Base-by-base conservation (phyloP, 163 green algal genomes). In the Prototheca cutis region DNA sequence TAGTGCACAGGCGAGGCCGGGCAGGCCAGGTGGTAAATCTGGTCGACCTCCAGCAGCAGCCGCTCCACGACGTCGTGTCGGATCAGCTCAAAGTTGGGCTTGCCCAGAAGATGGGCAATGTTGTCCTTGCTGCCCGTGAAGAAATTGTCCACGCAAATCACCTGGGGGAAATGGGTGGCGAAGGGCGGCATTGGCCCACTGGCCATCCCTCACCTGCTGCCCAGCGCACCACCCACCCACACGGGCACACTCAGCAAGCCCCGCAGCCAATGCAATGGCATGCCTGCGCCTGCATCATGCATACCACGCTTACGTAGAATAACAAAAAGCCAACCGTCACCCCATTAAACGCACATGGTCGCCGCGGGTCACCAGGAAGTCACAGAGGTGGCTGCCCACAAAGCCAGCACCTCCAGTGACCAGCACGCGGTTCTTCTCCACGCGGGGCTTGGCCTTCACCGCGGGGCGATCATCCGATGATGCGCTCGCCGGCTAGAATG, bases 101-200 rank as follows among this genome's bases (percentile, higher is more conserved):
- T 78, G 57, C 58, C 79, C 7, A 95, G 49, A 34, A 95, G 76
- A 64, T 98, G 90, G 8, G 75, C 69, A 15, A 99, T 75, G 68
- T 99, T 99, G 29, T 95, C 88, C 65, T 95, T 96, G 71, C 74
- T 86, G 28, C 93, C 93, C 15, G 93, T 99, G 84, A 99, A 99
- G 66, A 99, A 97, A 69, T 97, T 99, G 77, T 99, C 93, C n/a
- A 98, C 25, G 78, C 90, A 96, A 55, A 99, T 95, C 17, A 99
- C 93, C 85, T 97, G 76, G 13, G 51, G 13, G n/a, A n/a, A n/a
- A n/a, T n/a, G n/a, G n/a, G 25, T 56, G 24, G 24, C 36, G 49
- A 36, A 24, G n/a, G n/a, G n/a, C n/a, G n/a, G n/a, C n/a, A n/a
- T n/a, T n/a, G n/a, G n/a, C n/a, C n/a, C n/a, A n/a, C n/a, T n/a